Evolutionary conservation across 1,284 basidiomycete species (phyloP).

Genomic region (Neolentinus lepideus): DNA sequence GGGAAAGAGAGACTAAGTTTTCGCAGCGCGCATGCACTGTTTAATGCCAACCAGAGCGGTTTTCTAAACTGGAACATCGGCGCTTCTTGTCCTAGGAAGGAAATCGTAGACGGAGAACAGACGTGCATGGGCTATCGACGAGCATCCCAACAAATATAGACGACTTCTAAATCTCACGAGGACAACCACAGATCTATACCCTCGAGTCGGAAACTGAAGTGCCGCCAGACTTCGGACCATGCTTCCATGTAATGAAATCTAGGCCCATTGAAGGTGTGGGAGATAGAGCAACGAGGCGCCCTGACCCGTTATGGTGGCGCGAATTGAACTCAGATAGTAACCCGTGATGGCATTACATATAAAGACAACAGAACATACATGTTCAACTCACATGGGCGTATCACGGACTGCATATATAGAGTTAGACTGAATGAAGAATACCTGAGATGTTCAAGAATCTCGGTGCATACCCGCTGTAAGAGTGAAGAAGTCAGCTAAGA

Average conservation of each 20-base stretch:
- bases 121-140: conserved; percentile 16
- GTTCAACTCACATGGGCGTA: neutral
- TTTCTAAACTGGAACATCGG: neutral
- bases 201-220: conserved; percentile 14
- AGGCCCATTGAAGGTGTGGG: neutral
- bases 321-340: neutral
- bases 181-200: conserved; percentile 5
- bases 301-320: neutral
- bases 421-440: neutral
- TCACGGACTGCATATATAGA: conserved; percentile 1
- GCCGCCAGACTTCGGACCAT: neutral
- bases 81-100: conserved; percentile 8
- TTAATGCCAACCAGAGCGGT: neutral
- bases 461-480: conserved; percentile 15
- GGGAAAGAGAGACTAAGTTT: neutral
- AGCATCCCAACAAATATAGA: conserved; percentile 18
- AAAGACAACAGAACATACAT: neutral
- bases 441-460: neutral
- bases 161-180: conserved; percentile 25
- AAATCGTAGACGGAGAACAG: conserved; percentile 15
- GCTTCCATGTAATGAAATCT: neutral
- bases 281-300: neutral
- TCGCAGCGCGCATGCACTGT: neutral
- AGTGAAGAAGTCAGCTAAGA: conserved; percentile 16
- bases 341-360: neutral